phyloP scores from a whole-genome alignment of 192 early-diverging fungal species.

The Bifiguratus adelaidae region DNA sequence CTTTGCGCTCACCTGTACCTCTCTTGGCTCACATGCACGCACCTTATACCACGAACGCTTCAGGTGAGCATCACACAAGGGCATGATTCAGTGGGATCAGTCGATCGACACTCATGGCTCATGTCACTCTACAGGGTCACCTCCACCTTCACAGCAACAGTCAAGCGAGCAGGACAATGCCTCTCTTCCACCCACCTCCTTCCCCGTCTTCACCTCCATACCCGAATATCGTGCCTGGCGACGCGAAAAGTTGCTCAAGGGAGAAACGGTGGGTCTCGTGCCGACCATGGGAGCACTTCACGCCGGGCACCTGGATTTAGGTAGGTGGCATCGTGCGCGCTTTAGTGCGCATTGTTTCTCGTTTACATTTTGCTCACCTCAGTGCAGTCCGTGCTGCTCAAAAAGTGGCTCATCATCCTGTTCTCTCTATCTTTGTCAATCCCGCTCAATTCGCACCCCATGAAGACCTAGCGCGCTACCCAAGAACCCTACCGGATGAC shows the following conservation, averaged over 20 bases:
- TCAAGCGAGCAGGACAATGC: no score
- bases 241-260: slow-evolving; percentile 27
- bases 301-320: slow-evolving; percentile 73
- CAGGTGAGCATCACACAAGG: no score
- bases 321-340: slow-evolving; percentile 15
- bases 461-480: slow-evolving; percentile 88
- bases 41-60: no score
- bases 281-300: slow-evolving; percentile 99
- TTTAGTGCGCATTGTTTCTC: background rate
- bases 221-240: slow-evolving; percentile 67
- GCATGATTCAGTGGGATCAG: no score
- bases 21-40: no score
- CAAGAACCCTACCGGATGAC: slow-evolving; percentile 74
- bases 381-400: slow-evolving; percentile 38
- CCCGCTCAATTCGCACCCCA: slow-evolving; percentile 97
- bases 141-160: no score
- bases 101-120: no score
- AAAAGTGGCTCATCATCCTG: slow-evolving; percentile 52
- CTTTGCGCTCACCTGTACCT: no score
- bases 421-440: slow-evolving; percentile 92
- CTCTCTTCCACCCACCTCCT: no score
- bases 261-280: slow-evolving; percentile 77
- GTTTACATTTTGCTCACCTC: background rate
- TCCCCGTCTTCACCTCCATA: slow-evolving; percentile 56
- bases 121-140: no score